Conservation (phyloP, 768 basidiomycete species). For the Tricholoma furcatifolium region DNA sequence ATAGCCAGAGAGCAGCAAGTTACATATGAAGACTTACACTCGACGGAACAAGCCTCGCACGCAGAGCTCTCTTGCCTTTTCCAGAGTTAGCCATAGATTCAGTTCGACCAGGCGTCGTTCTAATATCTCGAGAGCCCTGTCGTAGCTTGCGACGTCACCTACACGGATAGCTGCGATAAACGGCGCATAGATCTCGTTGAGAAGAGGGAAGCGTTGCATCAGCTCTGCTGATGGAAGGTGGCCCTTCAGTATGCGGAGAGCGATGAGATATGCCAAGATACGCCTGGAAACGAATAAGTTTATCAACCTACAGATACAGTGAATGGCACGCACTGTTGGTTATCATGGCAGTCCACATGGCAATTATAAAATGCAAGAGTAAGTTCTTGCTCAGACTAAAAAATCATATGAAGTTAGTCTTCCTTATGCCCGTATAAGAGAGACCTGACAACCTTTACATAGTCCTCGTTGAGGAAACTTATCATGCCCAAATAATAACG, state of each 20-base stretch:
- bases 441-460: slow-evolving; percentile 58
- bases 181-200: slow-evolving; percentile 72
- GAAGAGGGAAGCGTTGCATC: slow-evolving; percentile 67
- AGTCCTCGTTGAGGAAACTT: slow-evolving; percentile 91
- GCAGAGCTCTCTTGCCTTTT: slow-evolving; percentile 86
- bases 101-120: slow-evolving; percentile 81
- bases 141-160: slow-evolving; percentile 81
- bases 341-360: slow-evolving; percentile 62
- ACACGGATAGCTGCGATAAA: slow-evolving; percentile 77
- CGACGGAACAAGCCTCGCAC: slow-evolving; percentile 78
- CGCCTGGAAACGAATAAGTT: slow-evolving; percentile 48
- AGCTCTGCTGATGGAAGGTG: slow-evolving; percentile 77
- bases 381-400: slow-evolving; percentile 81
- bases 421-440: neutral
- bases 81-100: slow-evolving; percentile 83
- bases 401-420: slow-evolving; percentile 1
- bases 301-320: neutral
- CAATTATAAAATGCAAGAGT: slow-evolving; percentile 87
- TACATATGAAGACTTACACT: slow-evolving; percentile 49
- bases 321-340: slow-evolving; percentile 70
- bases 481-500: slow-evolving; percentile 95
- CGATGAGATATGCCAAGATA: slow-evolving; percentile 88
- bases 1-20: neutral
- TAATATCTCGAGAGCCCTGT: slow-evolving; percentile 67
- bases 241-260: slow-evolving; percentile 84